These are phyloP conservation scores for Linum usitatissimum DNA, from an alignment of 345 rosid genomes.

Conservation along the genomic window DNA sequence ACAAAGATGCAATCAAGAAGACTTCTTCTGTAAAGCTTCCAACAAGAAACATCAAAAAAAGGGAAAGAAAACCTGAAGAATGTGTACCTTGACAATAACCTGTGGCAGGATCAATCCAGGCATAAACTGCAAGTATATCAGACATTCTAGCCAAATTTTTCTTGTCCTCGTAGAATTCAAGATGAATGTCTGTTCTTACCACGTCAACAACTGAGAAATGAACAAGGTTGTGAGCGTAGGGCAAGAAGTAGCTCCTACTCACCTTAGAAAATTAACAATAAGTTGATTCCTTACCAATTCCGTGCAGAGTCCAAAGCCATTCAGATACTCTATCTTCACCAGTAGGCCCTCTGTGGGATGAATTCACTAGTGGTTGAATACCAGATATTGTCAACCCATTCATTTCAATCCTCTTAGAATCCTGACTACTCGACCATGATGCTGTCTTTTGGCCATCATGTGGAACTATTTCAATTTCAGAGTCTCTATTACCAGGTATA, in stretches of 20 bases:
- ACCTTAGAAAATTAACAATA: background rate
- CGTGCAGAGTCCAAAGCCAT: slow-evolving; percentile 94
- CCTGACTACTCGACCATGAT: slow-evolving; percentile 22
- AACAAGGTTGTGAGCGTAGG: slow-evolving; percentile 15
- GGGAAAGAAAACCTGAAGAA: background rate
- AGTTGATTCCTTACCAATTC: slow-evolving; percentile 43
- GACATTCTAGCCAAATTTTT: slow-evolving; percentile 87
- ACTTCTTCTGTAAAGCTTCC: slow-evolving; percentile 3
- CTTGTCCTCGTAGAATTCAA: slow-evolving; percentile 76
- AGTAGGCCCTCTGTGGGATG: slow-evolving; percentile 29
- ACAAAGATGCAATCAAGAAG: slow-evolving; percentile 15
- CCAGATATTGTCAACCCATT: slow-evolving; percentile 52
- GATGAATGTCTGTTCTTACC: slow-evolving; percentile 89
- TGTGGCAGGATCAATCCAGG: slow-evolving; percentile 92
- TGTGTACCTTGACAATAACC: slow-evolving; percentile 91
- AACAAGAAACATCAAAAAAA: background rate
- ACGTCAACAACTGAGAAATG: slow-evolving; percentile 71
- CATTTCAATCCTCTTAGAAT: slow-evolving; percentile 30
- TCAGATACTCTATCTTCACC: slow-evolving; percentile 61
- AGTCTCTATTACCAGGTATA: slow-evolving; percentile 17
- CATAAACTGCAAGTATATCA: slow-evolving; percentile 91
- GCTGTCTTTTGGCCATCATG: slow-evolving; percentile 29
- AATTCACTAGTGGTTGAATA: slow-evolving; percentile 42
- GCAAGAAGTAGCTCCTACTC: background rate
- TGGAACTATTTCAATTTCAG: slow-evolving; percentile 52